These are phyloP conservation scores for Rhizopogon salebrosus DNA, from an alignment of 768 basidiomycete genomes.

Conservation along the genomic window DNA sequence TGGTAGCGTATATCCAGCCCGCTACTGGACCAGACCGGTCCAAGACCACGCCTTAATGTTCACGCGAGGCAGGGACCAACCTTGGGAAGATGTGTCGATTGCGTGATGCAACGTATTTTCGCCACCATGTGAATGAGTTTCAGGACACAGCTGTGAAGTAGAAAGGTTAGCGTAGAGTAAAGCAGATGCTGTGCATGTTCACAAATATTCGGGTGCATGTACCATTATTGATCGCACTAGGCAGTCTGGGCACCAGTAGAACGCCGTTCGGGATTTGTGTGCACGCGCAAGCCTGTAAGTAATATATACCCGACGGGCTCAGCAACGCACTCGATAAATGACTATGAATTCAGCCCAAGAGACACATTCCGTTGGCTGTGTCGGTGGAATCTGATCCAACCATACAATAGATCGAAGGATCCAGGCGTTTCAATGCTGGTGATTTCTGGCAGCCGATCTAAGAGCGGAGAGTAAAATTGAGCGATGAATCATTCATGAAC, in stretches of 20 bases:
- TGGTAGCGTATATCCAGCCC: no score
- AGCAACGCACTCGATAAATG: not conserved
- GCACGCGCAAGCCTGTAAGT: not conserved
- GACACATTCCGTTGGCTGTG: not conserved
- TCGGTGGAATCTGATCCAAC: not conserved
- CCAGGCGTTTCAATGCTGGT: not conserved
- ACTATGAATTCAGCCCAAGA: not conserved
- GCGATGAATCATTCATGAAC: not conserved
- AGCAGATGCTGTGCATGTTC: not conserved
- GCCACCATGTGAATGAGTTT: not conserved
- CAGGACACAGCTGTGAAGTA: not conserved
- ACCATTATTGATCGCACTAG: not conserved
- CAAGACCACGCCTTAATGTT: not conserved
- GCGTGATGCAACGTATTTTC: no score
- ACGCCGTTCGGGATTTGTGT: not conserved
- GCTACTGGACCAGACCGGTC: not conserved
- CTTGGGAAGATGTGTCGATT: not conserved
- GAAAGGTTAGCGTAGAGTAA: not conserved
- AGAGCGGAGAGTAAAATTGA: not conserved
- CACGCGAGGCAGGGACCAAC: not conserved
- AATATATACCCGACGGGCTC: not conserved
- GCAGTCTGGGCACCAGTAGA: not conserved
- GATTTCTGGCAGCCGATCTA: no score
- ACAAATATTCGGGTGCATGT: not conserved
- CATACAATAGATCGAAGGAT: not conserved